Conservation (phyloP, 306 rosid species). For the Citrullus colocynthis region DNA sequence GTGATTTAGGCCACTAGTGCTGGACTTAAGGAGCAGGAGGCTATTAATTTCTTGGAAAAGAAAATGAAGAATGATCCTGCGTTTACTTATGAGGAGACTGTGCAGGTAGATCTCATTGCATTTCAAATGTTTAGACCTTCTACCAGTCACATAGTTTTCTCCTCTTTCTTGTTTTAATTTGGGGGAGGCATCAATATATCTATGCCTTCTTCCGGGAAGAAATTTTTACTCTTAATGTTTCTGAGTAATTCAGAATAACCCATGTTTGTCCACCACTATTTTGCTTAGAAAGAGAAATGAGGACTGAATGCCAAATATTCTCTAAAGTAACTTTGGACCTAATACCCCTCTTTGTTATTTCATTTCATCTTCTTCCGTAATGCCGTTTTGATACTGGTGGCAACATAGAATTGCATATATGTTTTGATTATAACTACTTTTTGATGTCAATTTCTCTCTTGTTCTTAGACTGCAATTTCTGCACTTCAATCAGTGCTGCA, state of each 20-base stretch:
- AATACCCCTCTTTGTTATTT: not conserved
- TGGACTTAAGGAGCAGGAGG: constrained; percentile 96
- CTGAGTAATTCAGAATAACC: not conserved
- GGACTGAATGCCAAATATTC: not conserved
- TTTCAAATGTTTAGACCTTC: not conserved
- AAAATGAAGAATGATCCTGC: constrained; percentile 97
- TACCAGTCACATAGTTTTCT: not conserved
- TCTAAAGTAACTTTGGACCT: not conserved
- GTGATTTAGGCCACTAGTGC: constrained; percentile 84
- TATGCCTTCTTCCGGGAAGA: not conserved
- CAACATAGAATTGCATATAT: not conserved
- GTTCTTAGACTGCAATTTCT: constrained; percentile 79
- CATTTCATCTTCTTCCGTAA: not conserved
- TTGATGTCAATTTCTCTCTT: not conserved
- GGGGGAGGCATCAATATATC: not conserved
- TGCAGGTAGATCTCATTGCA: constrained; percentile 50
- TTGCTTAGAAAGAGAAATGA: not conserved
- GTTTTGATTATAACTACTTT: not conserved
- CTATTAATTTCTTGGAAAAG: constrained; percentile 96
- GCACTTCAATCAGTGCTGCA: constrained; percentile 98
- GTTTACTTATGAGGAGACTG: constrained; percentile 86
- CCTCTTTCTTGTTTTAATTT: not conserved
- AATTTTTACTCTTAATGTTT: not conserved
- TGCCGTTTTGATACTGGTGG: not conserved
- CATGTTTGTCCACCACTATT: not conserved